These are phyloP conservation scores for Vachellia pachyceras DNA, from an alignment of 306 rosid species.

Conservation along the genomic window DNA sequence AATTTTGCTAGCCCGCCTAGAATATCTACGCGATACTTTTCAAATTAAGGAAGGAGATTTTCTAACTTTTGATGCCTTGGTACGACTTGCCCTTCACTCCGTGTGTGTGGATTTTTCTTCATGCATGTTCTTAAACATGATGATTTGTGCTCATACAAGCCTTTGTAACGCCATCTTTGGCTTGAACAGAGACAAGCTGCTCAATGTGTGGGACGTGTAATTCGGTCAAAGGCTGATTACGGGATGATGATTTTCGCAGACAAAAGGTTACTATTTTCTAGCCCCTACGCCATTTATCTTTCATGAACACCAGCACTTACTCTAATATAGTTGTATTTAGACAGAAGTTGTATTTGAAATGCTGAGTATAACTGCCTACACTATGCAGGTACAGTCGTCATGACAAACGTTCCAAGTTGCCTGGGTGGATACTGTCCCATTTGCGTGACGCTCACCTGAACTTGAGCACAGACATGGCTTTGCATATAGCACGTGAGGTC, in stretches of 20 bases:
- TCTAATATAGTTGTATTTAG: background rate
- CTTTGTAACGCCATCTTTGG: conserved; percentile 18
- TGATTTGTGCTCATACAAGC: conserved; percentile 19
- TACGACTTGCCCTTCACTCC: conserved; percentile 35
- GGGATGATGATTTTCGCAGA: conserved; percentile 99
- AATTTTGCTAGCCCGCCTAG: conserved; percentile 70
- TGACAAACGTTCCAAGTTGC: conserved; percentile 94
- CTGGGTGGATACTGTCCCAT: conserved; percentile 93
- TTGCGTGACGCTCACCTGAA: conserved; percentile 92
- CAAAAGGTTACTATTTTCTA: conserved; percentile 69
- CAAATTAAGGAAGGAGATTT: conserved; percentile 97
- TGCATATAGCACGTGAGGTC: conserved; percentile 93
- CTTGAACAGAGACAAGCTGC: conserved; percentile 93
- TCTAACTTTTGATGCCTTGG: conserved; percentile 96
- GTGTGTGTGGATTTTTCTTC: background rate
- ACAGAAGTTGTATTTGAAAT: conserved; percentile 14
- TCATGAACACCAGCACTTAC: background rate
- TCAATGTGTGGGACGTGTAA: conserved; percentile 96
- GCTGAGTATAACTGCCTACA: conserved; percentile 21
- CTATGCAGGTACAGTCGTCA: conserved; percentile 88
- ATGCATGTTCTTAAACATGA: conserved; percentile 1
- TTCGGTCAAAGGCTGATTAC: conserved; percentile 95
- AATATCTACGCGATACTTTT: conserved; percentile 67
- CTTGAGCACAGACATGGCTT: conserved; percentile 98
- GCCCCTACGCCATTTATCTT: background rate